Evolutionary conservation across 2,329 filamentous ascomycete genomes (phyloP).

Genomic region (Fusarium incarnatum): DNA sequence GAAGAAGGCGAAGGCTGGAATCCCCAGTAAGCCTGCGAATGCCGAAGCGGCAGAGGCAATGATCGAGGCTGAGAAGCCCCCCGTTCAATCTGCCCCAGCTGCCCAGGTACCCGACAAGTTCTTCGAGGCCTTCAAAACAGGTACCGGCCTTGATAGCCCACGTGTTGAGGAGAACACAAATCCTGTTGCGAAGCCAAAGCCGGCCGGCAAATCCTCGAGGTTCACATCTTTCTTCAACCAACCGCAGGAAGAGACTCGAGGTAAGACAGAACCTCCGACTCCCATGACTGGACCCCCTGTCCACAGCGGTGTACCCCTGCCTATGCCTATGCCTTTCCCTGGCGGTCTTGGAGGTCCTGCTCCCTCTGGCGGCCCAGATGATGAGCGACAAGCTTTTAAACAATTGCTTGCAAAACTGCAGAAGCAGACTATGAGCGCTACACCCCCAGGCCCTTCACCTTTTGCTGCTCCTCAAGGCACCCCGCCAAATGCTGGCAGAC

Average conservation of each 20-base stretch:
- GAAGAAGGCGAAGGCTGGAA: conserved; percentile 72
- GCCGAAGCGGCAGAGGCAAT: conserved; percentile 52
- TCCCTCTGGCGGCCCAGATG: conserved; percentile 59
- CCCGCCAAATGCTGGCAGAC: conserved; percentile 47
- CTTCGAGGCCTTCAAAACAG: conserved; percentile 69
- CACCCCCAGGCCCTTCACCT: conserved; percentile 58
- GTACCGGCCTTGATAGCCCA: conserved; percentile 59
- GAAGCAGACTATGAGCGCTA: conserved; percentile 61
- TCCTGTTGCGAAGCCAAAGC: conserved; percentile 64
- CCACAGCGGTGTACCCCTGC: conserved; percentile 26
- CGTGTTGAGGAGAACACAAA: conserved; percentile 63
- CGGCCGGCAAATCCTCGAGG: conserved; percentile 76
- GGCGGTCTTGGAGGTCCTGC: conserved; percentile 48
- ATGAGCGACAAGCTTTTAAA: conserved; percentile 88
- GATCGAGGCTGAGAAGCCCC: conserved; percentile 62
- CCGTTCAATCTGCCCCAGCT: conserved; percentile 70
- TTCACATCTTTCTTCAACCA: conserved; percentile 83
- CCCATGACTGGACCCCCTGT: conserved; percentile 52
- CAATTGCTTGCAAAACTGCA: conserved; percentile 85
- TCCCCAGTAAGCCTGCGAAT: conserved; percentile 50
- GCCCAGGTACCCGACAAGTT: conserved; percentile 82
- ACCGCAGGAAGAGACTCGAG: conserved; percentile 62
- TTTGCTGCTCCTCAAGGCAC: conserved; percentile 56
- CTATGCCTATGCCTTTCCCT: conserved; percentile 33
- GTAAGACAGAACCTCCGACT: conserved; percentile 62